Evolutionary conservation across 1,139 yeast genomes (phyloP), one percentile per base, ranked within the genome.

Genomic region (Torulaspora globosa): DNA sequence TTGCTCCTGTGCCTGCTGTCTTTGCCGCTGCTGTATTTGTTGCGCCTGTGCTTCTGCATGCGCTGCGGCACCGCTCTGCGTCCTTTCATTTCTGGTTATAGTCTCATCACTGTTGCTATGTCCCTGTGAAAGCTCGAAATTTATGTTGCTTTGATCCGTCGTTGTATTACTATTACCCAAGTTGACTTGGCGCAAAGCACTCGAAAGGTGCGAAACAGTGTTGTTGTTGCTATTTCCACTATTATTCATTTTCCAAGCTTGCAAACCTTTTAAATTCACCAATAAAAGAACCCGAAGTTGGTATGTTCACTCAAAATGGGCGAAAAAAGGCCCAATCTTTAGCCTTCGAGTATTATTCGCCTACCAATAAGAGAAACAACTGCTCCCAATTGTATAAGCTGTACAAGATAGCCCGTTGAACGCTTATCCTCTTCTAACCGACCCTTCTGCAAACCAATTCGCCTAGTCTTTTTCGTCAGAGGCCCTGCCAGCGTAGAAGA

Each of bases 111-210:
- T 42, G 28, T 39, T 44, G 31, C 34, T 47, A 31, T 49, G 36
- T 34, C 52, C 48, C 18, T 41, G 43, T 23, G 52, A 47, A 18
- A 54, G 44, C 29, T 55, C 59, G 21, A 55, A 51, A 42, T 51
- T 51, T 43, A 56, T 50, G 44, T 56, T 56, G 33, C 60, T 54
- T 34, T 57, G 63, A 36, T 58, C 61, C 9, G 56, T 53, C 10
- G 60, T 54, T 16, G 56, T 53, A 48, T 53, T 58, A 36, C 58
- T 57, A 41, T 53, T 56, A 14, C 59, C 55, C 33, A 61, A 40
- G 44, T 58, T 57, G 26, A 62, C 65, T 41, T 60, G 65, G 36
- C 62, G 63, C 16, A 62, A 52, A 7, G 66, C 66, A 44, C 58
- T 61, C 9, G 66, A 62, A 18, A 62, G 47, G 41, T 61, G 57